Percentiles rank a stretch among this genome's conserved stretches.
Evolutionary conservation across 129 eudicot species (phyloP).

Genomic region (Flaveria robusta): DNA sequence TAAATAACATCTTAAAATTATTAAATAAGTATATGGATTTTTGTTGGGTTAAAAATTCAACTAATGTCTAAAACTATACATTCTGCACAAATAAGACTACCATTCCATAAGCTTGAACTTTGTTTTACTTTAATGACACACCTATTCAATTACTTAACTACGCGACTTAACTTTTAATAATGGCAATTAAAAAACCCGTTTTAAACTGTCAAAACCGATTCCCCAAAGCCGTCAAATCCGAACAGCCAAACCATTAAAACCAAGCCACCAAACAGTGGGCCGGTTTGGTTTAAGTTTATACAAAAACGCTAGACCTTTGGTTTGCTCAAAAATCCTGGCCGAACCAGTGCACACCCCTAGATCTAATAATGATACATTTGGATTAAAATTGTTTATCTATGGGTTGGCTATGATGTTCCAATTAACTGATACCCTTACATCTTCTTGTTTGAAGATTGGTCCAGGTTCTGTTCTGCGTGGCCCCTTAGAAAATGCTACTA

Average conservation of each 20-base stretch:
- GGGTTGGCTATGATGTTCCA: not conserved
- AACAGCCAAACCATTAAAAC: no score
- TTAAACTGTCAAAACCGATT: no score
- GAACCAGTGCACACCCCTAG: no score
- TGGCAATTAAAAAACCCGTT: no score
- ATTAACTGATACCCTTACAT: conserved; percentile 20
- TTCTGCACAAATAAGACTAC: conserved; percentile 31
- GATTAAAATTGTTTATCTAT: not conserved
- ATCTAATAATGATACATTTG: conserved; percentile 8
- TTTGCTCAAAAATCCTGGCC: no score
- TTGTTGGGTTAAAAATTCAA: conserved; percentile 23
- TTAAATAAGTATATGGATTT: conserved; percentile 24
- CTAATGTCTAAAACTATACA: conserved; percentile 9
- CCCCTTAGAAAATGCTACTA: conserved; percentile 68
- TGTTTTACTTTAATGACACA: no score
- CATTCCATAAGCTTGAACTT: not conserved
- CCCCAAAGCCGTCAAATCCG: no score
- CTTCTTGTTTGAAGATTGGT: conserved; percentile 65
- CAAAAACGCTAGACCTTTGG: no score
- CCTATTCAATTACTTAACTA: no score
- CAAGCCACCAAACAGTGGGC: no score
- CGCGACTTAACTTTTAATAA: no score
- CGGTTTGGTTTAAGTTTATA: no score
- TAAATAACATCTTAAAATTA: not conserved
- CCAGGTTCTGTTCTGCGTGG: conserved; percentile 94